These are phyloP conservation scores for Trichoderma gamsii DNA, from an alignment of 495 filamentous ascomycete species.

Conservation along the genomic window DNA sequence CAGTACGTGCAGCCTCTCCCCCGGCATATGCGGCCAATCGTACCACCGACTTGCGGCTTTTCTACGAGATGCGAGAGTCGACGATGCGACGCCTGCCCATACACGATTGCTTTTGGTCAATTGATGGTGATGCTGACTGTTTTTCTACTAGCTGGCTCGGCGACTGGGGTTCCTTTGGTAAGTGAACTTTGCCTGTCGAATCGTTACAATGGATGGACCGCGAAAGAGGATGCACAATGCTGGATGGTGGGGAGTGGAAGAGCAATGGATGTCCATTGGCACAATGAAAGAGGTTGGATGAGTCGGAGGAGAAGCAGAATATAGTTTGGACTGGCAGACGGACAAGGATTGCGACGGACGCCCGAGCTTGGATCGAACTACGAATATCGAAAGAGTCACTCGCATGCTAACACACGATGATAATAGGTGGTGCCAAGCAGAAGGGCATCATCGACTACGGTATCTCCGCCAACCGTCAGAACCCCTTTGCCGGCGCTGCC, in stretches of 20 bases:
- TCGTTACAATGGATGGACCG: not conserved
- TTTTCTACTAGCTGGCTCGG: constrained; percentile 63
- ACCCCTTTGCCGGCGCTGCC: constrained; percentile 49
- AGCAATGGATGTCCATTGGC: not conserved
- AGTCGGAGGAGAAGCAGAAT: not conserved
- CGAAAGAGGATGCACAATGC: not conserved
- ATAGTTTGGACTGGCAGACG: no score
- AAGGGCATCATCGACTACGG: constrained; percentile 53
- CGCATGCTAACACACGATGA: constrained; percentile 20
- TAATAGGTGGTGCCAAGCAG: constrained; percentile 41
- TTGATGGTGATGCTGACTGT: constrained; percentile 32
- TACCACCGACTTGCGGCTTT: constrained; percentile 14
- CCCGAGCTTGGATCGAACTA: not conserved
- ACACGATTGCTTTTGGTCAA: not conserved
- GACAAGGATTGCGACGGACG: not conserved
- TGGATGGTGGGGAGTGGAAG: not conserved
- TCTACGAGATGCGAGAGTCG: constrained; percentile 8
- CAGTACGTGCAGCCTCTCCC: constrained; percentile 51
- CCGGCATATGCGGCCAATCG: not conserved
- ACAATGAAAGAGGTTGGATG: not conserved
- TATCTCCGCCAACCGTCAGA: constrained; percentile 47
- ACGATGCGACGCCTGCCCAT: not conserved
- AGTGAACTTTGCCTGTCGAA: constrained; percentile 29
- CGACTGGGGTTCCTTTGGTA: constrained; percentile 80
- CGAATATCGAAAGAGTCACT: constrained; percentile 1